Conservation (phyloP, 106 monocot genomes). For the Hemerocallis citrina region DNA sequence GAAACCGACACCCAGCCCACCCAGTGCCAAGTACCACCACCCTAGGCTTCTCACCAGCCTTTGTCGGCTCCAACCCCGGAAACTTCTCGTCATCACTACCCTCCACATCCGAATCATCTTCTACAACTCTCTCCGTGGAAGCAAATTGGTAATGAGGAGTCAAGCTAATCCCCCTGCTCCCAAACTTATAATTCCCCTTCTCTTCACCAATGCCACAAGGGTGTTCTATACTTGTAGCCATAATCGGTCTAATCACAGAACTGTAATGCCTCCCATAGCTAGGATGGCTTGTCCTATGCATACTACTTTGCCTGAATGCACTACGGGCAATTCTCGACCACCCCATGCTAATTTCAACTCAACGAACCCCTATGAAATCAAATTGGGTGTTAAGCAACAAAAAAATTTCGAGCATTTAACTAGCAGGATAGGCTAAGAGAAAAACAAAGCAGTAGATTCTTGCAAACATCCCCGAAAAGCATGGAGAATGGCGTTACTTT, state of each 20-base stretch:
- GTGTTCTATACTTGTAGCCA: background rate
- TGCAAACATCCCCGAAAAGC: no score
- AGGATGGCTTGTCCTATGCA: background rate
- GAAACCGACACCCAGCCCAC: slow-evolving; percentile 59
- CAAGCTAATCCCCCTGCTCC: slow-evolving; percentile 16
- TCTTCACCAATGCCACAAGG: background rate
- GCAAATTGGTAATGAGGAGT: slow-evolving; percentile 13
- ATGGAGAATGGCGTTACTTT: no score
- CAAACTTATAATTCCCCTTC: slow-evolving; percentile 1
- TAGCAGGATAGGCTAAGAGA: no score
- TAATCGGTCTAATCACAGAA: background rate
- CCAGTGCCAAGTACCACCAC: slow-evolving; percentile 65
- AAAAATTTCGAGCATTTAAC: no score
- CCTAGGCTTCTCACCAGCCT: slow-evolving; percentile 43
- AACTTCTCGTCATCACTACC: background rate
- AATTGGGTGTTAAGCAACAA: no score
- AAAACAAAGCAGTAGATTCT: no score
- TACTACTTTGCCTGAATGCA: background rate
- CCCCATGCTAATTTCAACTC: no score
- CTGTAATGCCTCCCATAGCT: background rate
- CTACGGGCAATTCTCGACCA: slow-evolving; percentile 6
- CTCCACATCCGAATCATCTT: slow-evolving; percentile 22
- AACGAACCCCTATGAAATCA: no score
- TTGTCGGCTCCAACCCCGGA: slow-evolving; percentile 32
- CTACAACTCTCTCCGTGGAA: slow-evolving; percentile 2